Percentiles rank a stretch among this genome's conserved stretches.
Evolutionary conservation across 2,329 filamentous ascomycete species (phyloP).

Genomic region (Fusarium tjaetaba): DNA sequence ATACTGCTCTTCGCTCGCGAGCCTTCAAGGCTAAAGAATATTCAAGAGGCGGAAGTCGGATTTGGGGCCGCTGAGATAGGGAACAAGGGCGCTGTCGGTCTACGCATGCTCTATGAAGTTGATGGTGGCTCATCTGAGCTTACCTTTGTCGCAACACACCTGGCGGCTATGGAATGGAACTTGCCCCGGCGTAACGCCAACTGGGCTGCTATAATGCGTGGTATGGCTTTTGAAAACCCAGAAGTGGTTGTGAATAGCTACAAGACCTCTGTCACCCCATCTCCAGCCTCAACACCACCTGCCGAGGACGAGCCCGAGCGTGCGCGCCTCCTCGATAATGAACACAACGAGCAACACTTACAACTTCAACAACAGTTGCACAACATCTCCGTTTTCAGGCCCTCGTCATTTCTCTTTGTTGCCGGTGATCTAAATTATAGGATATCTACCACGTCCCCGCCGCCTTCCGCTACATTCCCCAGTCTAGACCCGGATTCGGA

Average conservation of each 20-base stretch:
- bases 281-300: slow-evolving; percentile 35
- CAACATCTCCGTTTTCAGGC: slow-evolving; percentile 75
- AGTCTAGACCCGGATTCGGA: slow-evolving; percentile 64
- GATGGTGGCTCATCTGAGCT: slow-evolving; percentile 64
- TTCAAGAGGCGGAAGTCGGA: slow-evolving; percentile 85
- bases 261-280: slow-evolving; percentile 39
- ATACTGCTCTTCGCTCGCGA: slow-evolving; percentile 85
- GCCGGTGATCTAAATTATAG: slow-evolving; percentile 96
- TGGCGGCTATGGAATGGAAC: slow-evolving; percentile 87
- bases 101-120: slow-evolving; percentile 70
- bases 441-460: slow-evolving; percentile 74
- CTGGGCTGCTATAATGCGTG: slow-evolving; percentile 85
- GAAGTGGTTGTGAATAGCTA: slow-evolving; percentile 49
- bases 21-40: slow-evolving; percentile 65
- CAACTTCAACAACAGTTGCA: slow-evolving; percentile 59
- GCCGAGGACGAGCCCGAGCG: slow-evolving; percentile 44
- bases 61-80: slow-evolving; percentile 90
- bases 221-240: slow-evolving; percentile 77
- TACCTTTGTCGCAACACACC: slow-evolving; percentile 88
- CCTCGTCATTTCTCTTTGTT: slow-evolving; percentile 82
- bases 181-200: slow-evolving; percentile 82
- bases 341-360: slow-evolving; percentile 48
- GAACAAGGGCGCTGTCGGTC: slow-evolving; percentile 91
- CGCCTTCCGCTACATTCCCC: slow-evolving; percentile 69
- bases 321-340: slow-evolving; percentile 48